These are phyloP conservation scores for Scenedesmus sp. DNA, from an alignment of 163 green algal genomes.

Conservation along the genomic window DNA sequence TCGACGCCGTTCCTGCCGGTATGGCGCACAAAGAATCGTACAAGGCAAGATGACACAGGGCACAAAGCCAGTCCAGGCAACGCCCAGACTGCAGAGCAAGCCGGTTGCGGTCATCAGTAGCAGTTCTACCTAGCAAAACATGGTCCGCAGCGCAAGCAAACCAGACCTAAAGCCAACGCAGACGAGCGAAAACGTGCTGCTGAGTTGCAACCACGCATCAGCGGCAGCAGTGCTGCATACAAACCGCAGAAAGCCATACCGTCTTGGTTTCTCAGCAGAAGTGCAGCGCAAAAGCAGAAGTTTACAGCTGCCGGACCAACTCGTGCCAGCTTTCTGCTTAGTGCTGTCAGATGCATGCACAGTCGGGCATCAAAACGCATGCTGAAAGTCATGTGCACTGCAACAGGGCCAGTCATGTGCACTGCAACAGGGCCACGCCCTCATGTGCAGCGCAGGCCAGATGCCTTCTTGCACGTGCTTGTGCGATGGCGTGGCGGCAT, in stretches of 20 bases:
- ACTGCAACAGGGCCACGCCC: neutral
- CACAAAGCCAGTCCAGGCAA: neutral
- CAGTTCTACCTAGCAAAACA: neutral
- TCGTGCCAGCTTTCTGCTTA: neutral
- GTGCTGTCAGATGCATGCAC: neutral
- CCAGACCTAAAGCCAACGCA: neutral
- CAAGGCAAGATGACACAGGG: neutral
- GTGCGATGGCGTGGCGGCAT: neutral
- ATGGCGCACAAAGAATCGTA: neutral
- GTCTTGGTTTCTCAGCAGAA: neutral
- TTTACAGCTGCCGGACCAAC: neutral
- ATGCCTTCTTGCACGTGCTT: neutral
- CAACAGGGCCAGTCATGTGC: neutral
- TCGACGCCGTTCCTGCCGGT: neutral
- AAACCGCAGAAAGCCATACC: neutral
- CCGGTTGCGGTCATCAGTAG: neutral
- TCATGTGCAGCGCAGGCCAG: neutral
- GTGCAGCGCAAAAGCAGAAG: slow-evolving; percentile 10
- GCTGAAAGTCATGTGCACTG: neutral
- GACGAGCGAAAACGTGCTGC: neutral
- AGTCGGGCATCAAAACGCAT: slow-evolving; percentile 11
- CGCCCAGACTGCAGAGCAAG: neutral
- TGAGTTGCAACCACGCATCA: neutral
- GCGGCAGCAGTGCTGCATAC: neutral
- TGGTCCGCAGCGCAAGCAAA: neutral